Evolutionary conservation across 495 filamentous ascomycete species (phyloP).

Genomic region (Aspergillus mulundensis): DNA sequence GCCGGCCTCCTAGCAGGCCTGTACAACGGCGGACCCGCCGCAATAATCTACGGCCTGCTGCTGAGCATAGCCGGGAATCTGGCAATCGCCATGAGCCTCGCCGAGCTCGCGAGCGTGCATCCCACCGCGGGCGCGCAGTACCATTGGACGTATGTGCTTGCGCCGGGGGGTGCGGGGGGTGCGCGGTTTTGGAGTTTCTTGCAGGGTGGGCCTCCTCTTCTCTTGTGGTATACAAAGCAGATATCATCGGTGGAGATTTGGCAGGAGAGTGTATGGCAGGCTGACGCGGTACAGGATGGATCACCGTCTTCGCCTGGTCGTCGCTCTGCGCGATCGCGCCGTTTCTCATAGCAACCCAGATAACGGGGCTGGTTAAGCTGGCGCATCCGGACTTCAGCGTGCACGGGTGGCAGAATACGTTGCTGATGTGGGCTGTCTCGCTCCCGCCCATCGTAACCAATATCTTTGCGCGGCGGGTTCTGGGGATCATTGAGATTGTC

Average conservation of each 20-base stretch:
- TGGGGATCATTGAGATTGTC: slow-evolving; percentile 45
- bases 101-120: slow-evolving; percentile 35
- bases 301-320: slow-evolving; percentile 39
- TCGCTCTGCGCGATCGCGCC: slow-evolving; percentile 42
- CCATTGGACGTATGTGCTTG: slow-evolving; percentile 43
- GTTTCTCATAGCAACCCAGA: slow-evolving; percentile 48
- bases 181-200: slow-evolving; percentile 42
- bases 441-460: slow-evolving; percentile 40
- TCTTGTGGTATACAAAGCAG: background rate
- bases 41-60: slow-evolving; percentile 29
- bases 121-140: slow-evolving; percentile 42
- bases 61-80: slow-evolving; percentile 24
- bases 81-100: slow-evolving; percentile 27
- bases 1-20: slow-evolving; percentile 25
- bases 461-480: slow-evolving; percentile 37
- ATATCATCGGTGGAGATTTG: too few relatives aligned
- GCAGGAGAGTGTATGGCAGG: too few relatives aligned
- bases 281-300: too few relatives aligned
- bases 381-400: slow-evolving; percentile 38
- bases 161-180: slow-evolving; percentile 27
- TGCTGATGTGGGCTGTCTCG: slow-evolving; percentile 46
- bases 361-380: slow-evolving; percentile 44
- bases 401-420: slow-evolving; percentile 43
- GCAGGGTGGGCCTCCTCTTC: slow-evolving; percentile 34
- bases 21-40: slow-evolving; percentile 29